Evolutionary conservation across 306 rosid genomes (phyloP), one percentile per base, ranked within the genome.

Genomic region (Vigna radiata): DNA sequence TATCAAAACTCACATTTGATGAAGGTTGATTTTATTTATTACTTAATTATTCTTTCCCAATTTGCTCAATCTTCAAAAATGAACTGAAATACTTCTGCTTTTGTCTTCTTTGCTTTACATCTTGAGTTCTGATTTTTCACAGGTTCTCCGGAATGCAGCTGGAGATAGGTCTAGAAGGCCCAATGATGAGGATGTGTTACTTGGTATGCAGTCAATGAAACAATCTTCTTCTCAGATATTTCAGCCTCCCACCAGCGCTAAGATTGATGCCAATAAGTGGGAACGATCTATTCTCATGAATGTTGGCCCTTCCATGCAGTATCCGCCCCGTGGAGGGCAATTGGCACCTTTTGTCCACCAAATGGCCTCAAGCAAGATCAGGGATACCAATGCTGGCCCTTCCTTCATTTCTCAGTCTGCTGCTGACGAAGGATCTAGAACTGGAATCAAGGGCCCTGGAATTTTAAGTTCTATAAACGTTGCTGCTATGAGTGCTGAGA

Each of bases 351-450:
- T 89, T 36, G 68, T 78, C 73, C 93, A 89, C 79, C 98, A 91
- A 70, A 65, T 81, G 43, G 86, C 89, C 79, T 83, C 93, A 50
- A 90, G 88, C 79, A 84, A 88, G 76, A 75, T 87, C 61, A 84
- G 96, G 81, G 97, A 95, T 80, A 72, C 83, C 80, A 92, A 85
- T 85, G 81, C 83, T 5, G 80, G 88, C 65, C 96, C 99, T 82
- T 83, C 89, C 12, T 89, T 79, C 86, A 89, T 96, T 39, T 92
- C 98, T 81, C 98, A 92, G 41, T 79, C 91, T 33, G 99, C 98
- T 68, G 96, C 99, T 9, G 99, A 96, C 47, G 99, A 96, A 84
- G 99, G 98, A 60, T 96, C 99, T 46, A 84, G 99, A 85, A 96
- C 98, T 56, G 99, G 99, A 78, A 92, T 92, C 37, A 96, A 92